Conservation (phyloP, 306 rosid genomes). For the Malus sieversii region DNA sequence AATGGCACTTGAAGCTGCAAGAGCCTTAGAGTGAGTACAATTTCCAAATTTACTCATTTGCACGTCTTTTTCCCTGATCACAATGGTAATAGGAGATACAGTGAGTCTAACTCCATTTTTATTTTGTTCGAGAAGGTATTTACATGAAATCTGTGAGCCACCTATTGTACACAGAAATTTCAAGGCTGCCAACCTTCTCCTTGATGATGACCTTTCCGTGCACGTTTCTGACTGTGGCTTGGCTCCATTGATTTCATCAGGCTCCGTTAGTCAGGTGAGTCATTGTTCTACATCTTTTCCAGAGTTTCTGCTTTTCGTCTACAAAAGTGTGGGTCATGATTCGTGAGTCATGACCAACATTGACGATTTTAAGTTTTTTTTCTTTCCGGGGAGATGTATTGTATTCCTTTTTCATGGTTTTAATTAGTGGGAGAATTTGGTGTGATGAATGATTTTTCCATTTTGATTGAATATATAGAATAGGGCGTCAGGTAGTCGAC, state of each 20-base stretch:
- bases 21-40: conserved; percentile 89
- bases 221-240: conserved; percentile 90
- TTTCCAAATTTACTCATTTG: background rate
- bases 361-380: background rate
- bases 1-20: conserved; percentile 94
- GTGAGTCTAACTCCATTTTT: conserved; percentile 13
- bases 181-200: conserved; percentile 88
- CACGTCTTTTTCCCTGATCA: background rate
- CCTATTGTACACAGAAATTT: conserved; percentile 82
- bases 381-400: background rate
- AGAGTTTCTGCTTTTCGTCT: background rate
- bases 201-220: conserved; percentile 68
- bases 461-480: background rate
- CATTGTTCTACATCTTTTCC: background rate
- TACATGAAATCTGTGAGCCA: conserved; percentile 86
- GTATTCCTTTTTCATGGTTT: background rate
- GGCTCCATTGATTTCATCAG: conserved; percentile 83
- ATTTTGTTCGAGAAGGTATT: conserved; percentile 52
- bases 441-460: background rate
- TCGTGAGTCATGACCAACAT: background rate
- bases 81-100: background rate
- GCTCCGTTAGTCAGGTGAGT: conserved; percentile 90
- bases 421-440: background rate
- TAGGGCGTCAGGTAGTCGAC: no score
- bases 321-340: no score